phyloP scores from a whole-genome alignment of 768 basidiomycete species.

The Zangia roseola region DNA sequence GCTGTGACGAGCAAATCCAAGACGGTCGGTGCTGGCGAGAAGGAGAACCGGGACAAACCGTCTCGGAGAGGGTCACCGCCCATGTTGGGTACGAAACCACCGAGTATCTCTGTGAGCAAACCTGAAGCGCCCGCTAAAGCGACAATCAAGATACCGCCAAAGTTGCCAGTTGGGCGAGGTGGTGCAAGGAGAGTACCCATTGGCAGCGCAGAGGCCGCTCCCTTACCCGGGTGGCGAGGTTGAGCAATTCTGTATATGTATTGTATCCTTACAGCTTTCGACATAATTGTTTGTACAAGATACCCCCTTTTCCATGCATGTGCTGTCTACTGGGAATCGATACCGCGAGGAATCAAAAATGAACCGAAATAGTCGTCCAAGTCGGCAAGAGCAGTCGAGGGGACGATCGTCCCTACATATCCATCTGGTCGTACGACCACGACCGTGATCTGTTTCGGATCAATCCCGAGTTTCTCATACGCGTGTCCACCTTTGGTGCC shows the following conservation, averaged over 20 bases:
- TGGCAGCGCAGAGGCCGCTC: constrained; percentile 64
- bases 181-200: constrained; percentile 67
- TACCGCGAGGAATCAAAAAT: background rate
- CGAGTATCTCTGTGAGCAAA: constrained; percentile 8
- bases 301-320: constrained; percentile 7
- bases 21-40: constrained; percentile 30
- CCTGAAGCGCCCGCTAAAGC: constrained; percentile 11
- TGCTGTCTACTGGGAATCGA: background rate
- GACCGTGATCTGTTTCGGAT: too few relatives aligned
- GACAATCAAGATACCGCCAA: constrained; percentile 21
- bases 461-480: too few relatives aligned
- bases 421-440: too few relatives aligned
- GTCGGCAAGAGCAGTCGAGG: too few relatives aligned
- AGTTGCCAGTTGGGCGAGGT: constrained; percentile 37
- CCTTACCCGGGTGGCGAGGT: constrained; percentile 49
- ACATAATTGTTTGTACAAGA: constrained; percentile 27
- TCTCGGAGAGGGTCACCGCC: constrained; percentile 26
- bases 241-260: constrained; percentile 22
- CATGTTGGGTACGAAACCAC: constrained; percentile 16
- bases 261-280: constrained; percentile 12
- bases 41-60: constrained; percentile 39
- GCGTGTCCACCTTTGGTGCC: too few relatives aligned
- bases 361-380: too few relatives aligned
- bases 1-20: constrained; percentile 28
- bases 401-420: too few relatives aligned